Conservation (phyloP, 208 protist genomes). For the Crithidia mellificae region DNA sequence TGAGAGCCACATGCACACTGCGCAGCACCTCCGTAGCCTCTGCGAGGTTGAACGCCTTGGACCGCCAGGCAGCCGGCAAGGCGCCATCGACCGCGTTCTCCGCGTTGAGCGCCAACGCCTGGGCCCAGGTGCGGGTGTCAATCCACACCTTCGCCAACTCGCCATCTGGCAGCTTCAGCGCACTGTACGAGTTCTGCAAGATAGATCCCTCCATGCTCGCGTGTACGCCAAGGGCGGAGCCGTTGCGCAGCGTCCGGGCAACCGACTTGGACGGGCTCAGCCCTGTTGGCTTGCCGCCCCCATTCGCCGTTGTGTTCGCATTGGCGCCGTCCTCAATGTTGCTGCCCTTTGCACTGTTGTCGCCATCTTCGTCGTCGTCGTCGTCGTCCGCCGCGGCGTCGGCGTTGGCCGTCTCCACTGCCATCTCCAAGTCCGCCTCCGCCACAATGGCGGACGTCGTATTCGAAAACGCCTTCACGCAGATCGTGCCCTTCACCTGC, state of each 20-base stretch:
- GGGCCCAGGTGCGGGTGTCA: constrained; percentile 64
- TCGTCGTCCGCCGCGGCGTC: neutral
- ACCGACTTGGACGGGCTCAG: neutral
- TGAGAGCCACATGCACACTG: constrained; percentile 59
- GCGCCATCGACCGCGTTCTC: constrained; percentile 64
- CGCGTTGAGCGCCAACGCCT: constrained; percentile 69
- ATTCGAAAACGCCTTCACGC: constrained; percentile 73
- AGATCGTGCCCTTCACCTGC: constrained; percentile 54
- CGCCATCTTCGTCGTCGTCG: constrained; percentile 14
- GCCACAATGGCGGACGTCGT: constrained; percentile 30
- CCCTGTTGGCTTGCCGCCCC: neutral
- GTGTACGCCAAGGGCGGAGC: neutral
- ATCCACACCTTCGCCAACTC: constrained; percentile 77
- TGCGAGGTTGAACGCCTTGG: constrained; percentile 72
- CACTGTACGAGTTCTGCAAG: constrained; percentile 50
- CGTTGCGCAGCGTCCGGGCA: neutral
- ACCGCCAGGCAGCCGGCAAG: constrained; percentile 80
- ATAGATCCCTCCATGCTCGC: constrained; percentile 44
- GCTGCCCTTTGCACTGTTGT: neutral
- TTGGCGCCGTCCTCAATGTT: neutral
- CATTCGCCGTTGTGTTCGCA: neutral
- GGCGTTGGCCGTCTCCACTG: neutral
- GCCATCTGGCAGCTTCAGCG: constrained; percentile 43
- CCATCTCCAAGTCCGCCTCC: constrained; percentile 7
- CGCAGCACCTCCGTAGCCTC: constrained; percentile 79